These are phyloP conservation scores for Trypanosoma cruzi DNA, from an alignment of 208 protist genomes.

Conservation along the genomic window DNA sequence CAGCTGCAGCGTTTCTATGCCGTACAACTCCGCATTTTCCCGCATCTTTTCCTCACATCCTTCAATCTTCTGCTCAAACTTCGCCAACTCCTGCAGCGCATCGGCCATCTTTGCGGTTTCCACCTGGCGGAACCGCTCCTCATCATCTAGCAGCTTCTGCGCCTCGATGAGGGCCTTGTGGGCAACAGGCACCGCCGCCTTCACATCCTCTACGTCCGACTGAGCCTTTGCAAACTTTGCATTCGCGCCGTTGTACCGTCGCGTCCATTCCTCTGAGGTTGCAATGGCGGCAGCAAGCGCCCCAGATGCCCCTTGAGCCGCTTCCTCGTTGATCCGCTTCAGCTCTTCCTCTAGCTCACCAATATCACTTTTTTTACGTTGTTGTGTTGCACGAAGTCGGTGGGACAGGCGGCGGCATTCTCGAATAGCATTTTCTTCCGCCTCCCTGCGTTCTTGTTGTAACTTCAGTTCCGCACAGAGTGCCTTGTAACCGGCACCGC, in stretches of 20 bases:
- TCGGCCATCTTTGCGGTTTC: conserved; percentile 79
- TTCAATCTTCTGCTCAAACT: conserved; percentile 91
- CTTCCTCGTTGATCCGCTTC: conserved; percentile 60
- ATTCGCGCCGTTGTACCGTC: conserved; percentile 60
- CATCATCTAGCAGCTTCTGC: conserved; percentile 78
- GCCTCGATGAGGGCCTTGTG: conserved; percentile 68
- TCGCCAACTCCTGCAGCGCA: conserved; percentile 76
- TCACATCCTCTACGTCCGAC: conserved; percentile 48
- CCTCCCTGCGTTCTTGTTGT: conserved; percentile 66
- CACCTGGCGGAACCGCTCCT: conserved; percentile 80
- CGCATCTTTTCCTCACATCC: conserved; percentile 85
- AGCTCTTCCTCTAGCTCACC: conserved; percentile 64
- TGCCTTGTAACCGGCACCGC: conserved; percentile 71
- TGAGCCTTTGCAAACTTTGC: conserved; percentile 56
- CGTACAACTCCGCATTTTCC: conserved; percentile 89
- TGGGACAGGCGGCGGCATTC: conserved; percentile 66
- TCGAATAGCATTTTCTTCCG: conserved; percentile 72
- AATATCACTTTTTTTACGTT: conserved; percentile 61
- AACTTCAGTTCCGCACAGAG: conserved; percentile 54
- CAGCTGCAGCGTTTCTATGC: conserved; percentile 74
- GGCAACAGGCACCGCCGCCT: conserved; percentile 56
- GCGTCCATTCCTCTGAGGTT: conserved; percentile 48
- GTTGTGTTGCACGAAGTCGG: conserved; percentile 72
- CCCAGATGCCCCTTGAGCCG: conserved; percentile 55
- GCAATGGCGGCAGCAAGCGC: conserved; percentile 47